Conservation (phyloP, 768 basidiomycete species). For the Mycena epipterygia region DNA sequence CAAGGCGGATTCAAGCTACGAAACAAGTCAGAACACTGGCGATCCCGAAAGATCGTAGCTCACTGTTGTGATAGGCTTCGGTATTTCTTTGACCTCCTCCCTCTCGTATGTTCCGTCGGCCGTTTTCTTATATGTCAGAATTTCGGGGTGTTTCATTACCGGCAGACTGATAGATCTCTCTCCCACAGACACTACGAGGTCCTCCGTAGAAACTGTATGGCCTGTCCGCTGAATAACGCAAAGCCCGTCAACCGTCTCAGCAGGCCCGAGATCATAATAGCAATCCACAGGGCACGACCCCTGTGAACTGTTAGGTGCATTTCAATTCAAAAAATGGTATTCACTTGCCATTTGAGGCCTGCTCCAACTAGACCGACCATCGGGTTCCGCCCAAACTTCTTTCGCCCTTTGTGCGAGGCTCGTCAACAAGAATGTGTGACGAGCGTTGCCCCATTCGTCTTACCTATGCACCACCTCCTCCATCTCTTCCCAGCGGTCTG, state of each 20-base stretch:
- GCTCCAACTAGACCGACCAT: conserved; percentile 4
- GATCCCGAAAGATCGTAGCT: neutral
- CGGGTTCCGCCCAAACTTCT: neutral
- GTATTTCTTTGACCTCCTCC: conserved; percentile 1
- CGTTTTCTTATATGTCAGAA: neutral
- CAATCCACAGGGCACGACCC: neutral
- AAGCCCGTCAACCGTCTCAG: neutral
- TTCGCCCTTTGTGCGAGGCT: neutral
- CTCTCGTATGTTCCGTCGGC: conserved; percentile 1
- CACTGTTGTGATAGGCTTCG: neutral
- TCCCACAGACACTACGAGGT: neutral
- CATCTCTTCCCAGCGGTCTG: conserved; percentile 12
- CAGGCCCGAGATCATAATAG: conserved; percentile 13
- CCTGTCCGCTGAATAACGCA: neutral
- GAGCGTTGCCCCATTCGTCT: too few species aligned
- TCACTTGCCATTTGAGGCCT: neutral
- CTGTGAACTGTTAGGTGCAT: neutral
- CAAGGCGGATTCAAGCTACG: neutral
- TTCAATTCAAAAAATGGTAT: neutral
- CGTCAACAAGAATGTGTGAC: too few species aligned
- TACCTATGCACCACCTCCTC: neutral
- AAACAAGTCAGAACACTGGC: neutral
- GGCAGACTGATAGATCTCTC: neutral
- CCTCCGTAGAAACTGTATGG: neutral
- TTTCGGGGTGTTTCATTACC: neutral